Evolutionary conservation across 2,329 filamentous ascomycete genomes (phyloP), one percentile per base, ranked within the genome.

Genomic region (Chaetomiaceae sp.): DNA sequence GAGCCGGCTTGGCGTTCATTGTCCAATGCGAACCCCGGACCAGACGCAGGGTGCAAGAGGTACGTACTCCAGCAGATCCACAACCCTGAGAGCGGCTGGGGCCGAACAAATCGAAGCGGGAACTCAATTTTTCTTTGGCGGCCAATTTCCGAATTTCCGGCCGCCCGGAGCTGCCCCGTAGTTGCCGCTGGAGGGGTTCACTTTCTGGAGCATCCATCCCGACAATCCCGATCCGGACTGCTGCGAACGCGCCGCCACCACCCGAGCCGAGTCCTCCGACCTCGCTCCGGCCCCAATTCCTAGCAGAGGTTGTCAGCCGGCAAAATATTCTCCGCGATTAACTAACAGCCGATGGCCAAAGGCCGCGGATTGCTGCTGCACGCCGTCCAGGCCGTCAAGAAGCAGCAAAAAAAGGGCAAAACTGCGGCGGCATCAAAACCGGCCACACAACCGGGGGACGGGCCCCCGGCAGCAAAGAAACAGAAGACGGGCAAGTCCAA

Each of bases 361-460:
- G 46, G 56, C 32, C 54, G 56, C 30, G 58, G 60, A 16, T 50
- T 51, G 48, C 56, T 62, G 25, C 53, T 51, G 18, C 46, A 60
- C 23, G 61, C 59, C 52, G 56, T 50, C 48, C 60, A 62, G 47
- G 58, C 58, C 21, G 61, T 54, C 37, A 55, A 55, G 38, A 46
- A 53, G 48, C 52, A 58, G 32, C 34, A 57, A 57, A 60, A 54
- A 43, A 56, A 43, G 13, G 25, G 18, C 32, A 48, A 48, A 37
- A 13, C 37, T n/a, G 18, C 13, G 13, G 20, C 51, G 32, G 36
- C 14, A 27, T 45, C 53, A 21, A 46, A 48, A 9, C 44, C 37
- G 6, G 41, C 3, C 1, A 25, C 32, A 21, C 21, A 25, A 18
- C 38, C 29, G 13, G 23, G 23, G 16, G 7, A 42, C 43, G 44